Percentiles rank a stretch among this genome's conserved stretches.
phyloP scores from a whole-genome alignment of 768 basidiomycete genomes.

The Panaeolus papilionaceus region DNA sequence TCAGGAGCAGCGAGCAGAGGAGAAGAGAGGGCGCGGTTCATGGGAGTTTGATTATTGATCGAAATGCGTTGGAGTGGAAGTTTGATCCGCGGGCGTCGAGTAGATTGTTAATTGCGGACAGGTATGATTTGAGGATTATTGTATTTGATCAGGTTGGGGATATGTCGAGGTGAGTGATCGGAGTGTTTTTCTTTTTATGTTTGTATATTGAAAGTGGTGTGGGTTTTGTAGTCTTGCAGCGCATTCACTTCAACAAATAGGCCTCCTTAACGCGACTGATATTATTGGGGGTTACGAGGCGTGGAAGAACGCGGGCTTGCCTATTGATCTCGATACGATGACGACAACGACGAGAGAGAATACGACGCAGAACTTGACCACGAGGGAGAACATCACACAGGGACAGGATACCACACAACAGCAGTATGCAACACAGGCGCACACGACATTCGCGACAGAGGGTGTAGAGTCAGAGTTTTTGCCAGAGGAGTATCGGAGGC shows the following conservation, averaged over 20 bases:
- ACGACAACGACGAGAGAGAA: not conserved
- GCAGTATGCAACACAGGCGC: no score
- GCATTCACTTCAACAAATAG: conserved; percentile 68
- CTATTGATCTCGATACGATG: conserved; percentile 45
- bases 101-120: conserved; percentile 69
- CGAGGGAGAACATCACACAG: no score
- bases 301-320: conserved; percentile 73
- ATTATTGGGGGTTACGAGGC: conserved; percentile 76
- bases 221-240: conserved; percentile 36
- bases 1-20: conserved; percentile 70
- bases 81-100: conserved; percentile 71
- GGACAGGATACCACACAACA: no score
- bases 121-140: conserved; percentile 78
- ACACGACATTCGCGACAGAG: no score
- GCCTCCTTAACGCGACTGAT: conserved; percentile 77
- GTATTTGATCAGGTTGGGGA: conserved; percentile 79
- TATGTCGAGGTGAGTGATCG: conserved; percentile 49
- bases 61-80: conserved; percentile 81
- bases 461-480: no score
- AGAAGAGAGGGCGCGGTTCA: conserved; percentile 61
- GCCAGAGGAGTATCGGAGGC: no score
- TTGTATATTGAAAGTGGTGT: no score
- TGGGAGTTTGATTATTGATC: conserved; percentile 76
- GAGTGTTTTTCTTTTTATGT: no score
- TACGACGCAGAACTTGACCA: not conserved